phyloP scores from a whole-genome alignment of 2,329 filamentous ascomycete species.

The Cordyceps farinosa region DNA sequence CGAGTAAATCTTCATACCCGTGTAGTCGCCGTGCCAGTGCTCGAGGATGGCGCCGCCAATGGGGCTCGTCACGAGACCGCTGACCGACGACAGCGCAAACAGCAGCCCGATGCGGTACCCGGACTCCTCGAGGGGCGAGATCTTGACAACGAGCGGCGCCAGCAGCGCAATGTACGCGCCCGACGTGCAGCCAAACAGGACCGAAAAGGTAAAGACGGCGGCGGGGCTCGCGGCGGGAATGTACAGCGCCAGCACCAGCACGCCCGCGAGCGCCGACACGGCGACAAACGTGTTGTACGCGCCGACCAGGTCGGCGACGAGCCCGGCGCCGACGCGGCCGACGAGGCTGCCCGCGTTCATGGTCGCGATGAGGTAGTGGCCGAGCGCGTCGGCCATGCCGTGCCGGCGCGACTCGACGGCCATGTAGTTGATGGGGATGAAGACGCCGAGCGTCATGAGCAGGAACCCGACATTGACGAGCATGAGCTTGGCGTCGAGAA shows the following conservation, averaged over 20 bases:
- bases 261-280: conserved; percentile 40
- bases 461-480: conserved; percentile 32
- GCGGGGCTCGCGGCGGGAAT: conserved; percentile 31
- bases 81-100: conserved; percentile 50
- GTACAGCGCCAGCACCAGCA: conserved; percentile 42
- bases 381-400: conserved; percentile 28
- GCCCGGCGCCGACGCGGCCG: conserved; percentile 33
- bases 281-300: conserved; percentile 43
- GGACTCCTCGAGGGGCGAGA: conserved; percentile 49
- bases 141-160: conserved; percentile 43
- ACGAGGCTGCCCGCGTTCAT: conserved; percentile 38
- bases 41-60: conserved; percentile 43
- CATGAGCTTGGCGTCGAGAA: conserved; percentile 31
- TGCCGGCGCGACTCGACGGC: conserved; percentile 29
- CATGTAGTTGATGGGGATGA: conserved; percentile 36
- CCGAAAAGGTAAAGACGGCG: conserved; percentile 37
- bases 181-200: conserved; percentile 41
- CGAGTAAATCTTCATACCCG: conserved; percentile 29
- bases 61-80: conserved; percentile 49
- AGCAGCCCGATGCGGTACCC: conserved; percentile 42
- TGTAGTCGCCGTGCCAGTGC: conserved; percentile 21
- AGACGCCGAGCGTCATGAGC: conserved; percentile 35
- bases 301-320: conserved; percentile 35
- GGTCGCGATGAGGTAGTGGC: conserved; percentile 36
- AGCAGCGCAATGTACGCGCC: conserved; percentile 40